Evolutionary conservation across 495 filamentous ascomycete genomes (phyloP), one percentile per base, ranked within the genome.

Genomic region (Hypoxylon subgilvum): DNA sequence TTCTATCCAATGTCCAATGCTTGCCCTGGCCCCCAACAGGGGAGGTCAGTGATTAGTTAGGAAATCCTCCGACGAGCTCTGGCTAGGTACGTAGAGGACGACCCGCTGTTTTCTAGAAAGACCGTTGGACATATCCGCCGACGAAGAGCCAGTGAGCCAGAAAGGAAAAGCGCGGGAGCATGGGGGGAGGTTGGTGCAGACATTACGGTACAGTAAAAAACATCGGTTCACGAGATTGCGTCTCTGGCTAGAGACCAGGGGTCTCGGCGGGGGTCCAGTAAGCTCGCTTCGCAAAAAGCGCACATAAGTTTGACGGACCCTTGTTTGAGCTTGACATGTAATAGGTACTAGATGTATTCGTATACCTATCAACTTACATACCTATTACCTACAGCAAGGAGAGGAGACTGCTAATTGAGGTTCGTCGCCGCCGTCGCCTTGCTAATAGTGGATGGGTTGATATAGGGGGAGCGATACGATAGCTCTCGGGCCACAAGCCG

Each of bases 61-160:
- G 72, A 68, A 76, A 79, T 73, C 72, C 72, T 77, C 74, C 74
- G 74, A 77, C 32, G 57, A 13, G 56, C 65, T 65, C 57, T 55
- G 38, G 52, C 47, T 56, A 53, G 63, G 57, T 59, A 53, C 52
- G 66, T 61, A 61, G 61, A 60, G 52, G 69, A 57, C 63, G 59
- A 36, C 69, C 74, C 72, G 70, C 74, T 75, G 69, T 72, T 74
- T 77, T 74, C 64, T 69, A 77, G 68, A 76, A 73, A 68, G 72
- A 46, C 72, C 76, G 74, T 75, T 76, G 73, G 74, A 66, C 56
- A 73, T 69, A 74, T 72, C 66, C 73, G 66, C 68, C 70, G 70
- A 75, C 53, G 65, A 71, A 63, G 54, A 60, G 66, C 63, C 48
- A 72, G 66, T 73, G 66, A 52, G 71, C 63, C 48, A 72, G 66